phyloP scores from a whole-genome alignment of 2,329 filamentous ascomycete genomes.

The Aspergillus unguis region DNA sequence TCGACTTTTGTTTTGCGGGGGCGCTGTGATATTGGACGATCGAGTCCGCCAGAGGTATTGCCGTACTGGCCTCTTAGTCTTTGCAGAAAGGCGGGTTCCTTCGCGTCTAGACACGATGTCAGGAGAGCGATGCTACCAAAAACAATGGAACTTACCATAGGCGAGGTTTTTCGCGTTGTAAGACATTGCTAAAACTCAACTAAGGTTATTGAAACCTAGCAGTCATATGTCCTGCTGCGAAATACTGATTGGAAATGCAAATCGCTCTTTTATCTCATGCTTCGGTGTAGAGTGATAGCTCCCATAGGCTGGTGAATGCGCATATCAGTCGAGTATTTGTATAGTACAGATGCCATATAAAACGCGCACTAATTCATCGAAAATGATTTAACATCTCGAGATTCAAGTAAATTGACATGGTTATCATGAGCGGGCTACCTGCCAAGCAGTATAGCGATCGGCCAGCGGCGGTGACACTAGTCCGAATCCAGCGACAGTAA shows the following conservation, averaged over 20 bases:
- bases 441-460: conserved; percentile 23
- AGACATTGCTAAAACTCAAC: conserved; percentile 28
- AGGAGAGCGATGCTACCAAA: neutral
- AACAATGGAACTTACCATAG: conserved; percentile 35
- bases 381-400: neutral
- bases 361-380: neutral
- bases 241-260: neutral
- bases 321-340: neutral
- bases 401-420: too few relatives aligned
- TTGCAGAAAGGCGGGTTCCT: conserved; percentile 43
- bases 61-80: conserved; percentile 40
- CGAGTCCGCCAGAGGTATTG: conserved; percentile 33
- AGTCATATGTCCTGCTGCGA: neutral
- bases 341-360: neutral
- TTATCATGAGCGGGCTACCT: neutral
- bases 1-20: conserved; percentile 36
- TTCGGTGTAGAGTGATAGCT: neutral
- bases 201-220: neutral
- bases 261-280: conserved; percentile 1
- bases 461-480: conserved; percentile 27
- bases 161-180: conserved; percentile 44
- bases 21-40: conserved; percentile 33
- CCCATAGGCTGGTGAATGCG: neutral
- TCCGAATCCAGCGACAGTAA: conserved; percentile 31
- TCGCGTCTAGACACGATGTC: conserved; percentile 31